Evolutionary conservation across 768 basidiomycete genomes (phyloP).

Genomic region (Roridomyces roridus): DNA sequence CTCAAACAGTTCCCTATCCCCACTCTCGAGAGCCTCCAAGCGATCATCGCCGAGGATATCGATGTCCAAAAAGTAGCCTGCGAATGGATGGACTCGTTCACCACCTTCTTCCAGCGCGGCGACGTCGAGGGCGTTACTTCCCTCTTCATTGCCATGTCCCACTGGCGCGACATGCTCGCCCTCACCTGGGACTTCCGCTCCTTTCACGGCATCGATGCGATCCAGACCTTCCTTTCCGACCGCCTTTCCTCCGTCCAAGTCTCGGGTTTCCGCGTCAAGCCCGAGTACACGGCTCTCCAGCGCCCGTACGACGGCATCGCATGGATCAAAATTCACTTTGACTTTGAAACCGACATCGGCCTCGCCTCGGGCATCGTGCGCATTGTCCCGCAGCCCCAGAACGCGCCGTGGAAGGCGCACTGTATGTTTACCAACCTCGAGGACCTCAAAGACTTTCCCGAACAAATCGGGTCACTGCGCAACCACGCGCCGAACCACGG

Average conservation of each 20-base stretch:
- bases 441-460: conserved; percentile 48
- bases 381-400: conserved; percentile 51
- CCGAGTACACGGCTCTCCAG: conserved; percentile 31
- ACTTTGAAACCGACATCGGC: conserved; percentile 53
- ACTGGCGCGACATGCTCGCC: conserved; percentile 58
- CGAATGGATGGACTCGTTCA: conserved; percentile 31
- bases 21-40: conserved; percentile 29
- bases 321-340: conserved; percentile 55
- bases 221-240: conserved; percentile 41
- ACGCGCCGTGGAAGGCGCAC: conserved; percentile 57
- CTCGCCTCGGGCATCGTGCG: conserved; percentile 51
- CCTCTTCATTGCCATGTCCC: conserved; percentile 39
- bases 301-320: conserved; percentile 45
- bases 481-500: conserved; percentile 50
- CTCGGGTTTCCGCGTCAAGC: conserved; percentile 30
- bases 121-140: conserved; percentile 25
- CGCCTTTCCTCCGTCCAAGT: conserved; percentile 35
- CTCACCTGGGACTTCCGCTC: conserved; percentile 60
- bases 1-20: conserved; percentile 12
- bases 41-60: conserved; percentile 16
- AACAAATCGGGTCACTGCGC: conserved; percentile 48
- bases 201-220: conserved; percentile 40
- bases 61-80: conserved; percentile 21
- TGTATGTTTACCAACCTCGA: conserved; percentile 59
- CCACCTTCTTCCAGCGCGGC: conserved; percentile 11